Evolutionary conservation across 2,329 filamentous ascomycete species (phyloP), one percentile per base, ranked within the genome.

Genomic region (Aureobasidium melanogenum): DNA sequence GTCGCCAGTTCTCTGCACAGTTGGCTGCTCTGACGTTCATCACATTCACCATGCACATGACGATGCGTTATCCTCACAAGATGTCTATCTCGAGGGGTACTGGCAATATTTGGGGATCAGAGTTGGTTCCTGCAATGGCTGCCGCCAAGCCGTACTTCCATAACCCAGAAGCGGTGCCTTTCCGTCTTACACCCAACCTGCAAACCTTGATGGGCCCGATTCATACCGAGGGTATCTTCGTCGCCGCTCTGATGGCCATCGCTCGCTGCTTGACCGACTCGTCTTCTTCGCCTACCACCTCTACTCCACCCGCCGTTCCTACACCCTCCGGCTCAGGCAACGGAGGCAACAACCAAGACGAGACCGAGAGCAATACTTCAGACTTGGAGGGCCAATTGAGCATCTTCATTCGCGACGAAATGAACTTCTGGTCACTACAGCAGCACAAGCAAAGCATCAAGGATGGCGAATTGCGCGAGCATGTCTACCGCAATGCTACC

Each of bases 41-140:
- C 88, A 97, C 94, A 4, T 99, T 97, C 72, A 88, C 97, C 63
- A 88, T 99, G 78, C 93, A 93, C 77, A 97, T 99, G 86, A 91
- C 93, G 72, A 91, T 91, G 73, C 89, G 94, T 32, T 96, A 94
- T 74, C 95, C 94, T 6, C 91, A 92, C 75, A 99, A 99, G 81
- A 88, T 97, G 74, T 88, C 89, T 75, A 95, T 99, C 69, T 88
- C 91, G 12, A 87, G 91, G 26, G 84, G 84, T 32, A 91, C 88
- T 6, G 95, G 95, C 66, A 94, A 95, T 70, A 89, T 99, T 67
- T 99, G 95, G 95, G 92, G 91, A 51, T 91, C 91, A 8, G 94
- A 99, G 74, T 81, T 97, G 57, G 89, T 97, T 75, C 91, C 94
- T 0, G 88, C 87, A 66, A 92, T 99, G 85, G 89, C 90, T 61